Evolutionary conservation across 75 land plant genomes (phyloP).

Genomic region (Gnetum montanum): DNA sequence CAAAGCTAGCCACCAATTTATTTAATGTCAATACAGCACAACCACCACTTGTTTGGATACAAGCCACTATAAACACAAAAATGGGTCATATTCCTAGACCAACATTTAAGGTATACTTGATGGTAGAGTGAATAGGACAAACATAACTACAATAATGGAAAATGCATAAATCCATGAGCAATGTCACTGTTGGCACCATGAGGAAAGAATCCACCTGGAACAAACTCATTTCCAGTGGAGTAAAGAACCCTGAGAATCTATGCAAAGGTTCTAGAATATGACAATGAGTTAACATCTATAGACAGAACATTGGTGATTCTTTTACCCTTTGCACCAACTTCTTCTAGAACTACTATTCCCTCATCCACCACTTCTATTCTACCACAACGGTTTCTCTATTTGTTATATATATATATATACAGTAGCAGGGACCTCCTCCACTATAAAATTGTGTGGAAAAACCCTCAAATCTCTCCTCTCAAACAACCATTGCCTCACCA

Average conservation of each 20-base stretch:
- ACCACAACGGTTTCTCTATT: slow-evolving; percentile 30
- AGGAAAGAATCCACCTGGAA: slow-evolving; percentile 71
- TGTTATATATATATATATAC: too few relatives aligned
- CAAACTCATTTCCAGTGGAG: slow-evolving; percentile 35
- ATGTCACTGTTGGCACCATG: slow-evolving; percentile 53
- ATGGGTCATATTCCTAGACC: too few relatives aligned
- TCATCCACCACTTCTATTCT: slow-evolving; percentile 48
- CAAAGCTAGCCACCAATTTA: too few relatives aligned
- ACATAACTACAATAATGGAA: too few relatives aligned
- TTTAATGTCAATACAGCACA: too few relatives aligned
- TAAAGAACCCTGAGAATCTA: slow-evolving; percentile 44
- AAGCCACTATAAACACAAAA: too few relatives aligned
- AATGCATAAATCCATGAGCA: slow-evolving; percentile 14
- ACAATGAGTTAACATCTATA: slow-evolving; percentile 33
- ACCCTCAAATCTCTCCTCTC: slow-evolving; percentile 19
- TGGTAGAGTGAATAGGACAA: too few relatives aligned
- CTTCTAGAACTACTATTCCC: slow-evolving; percentile 31
- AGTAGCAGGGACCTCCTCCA: slow-evolving; percentile 37
- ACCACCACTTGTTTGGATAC: too few relatives aligned
- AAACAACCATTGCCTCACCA: slow-evolving; percentile 38
- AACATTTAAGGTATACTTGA: too few relatives aligned
- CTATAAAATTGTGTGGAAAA: slow-evolving; percentile 37
- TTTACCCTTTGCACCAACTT: slow-evolving; percentile 39
- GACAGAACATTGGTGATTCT: slow-evolving; percentile 41
- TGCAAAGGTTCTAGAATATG: slow-evolving; percentile 30